Conservation (phyloP, 768 basidiomycete genomes). For the Termitomyces sp. region DNA sequence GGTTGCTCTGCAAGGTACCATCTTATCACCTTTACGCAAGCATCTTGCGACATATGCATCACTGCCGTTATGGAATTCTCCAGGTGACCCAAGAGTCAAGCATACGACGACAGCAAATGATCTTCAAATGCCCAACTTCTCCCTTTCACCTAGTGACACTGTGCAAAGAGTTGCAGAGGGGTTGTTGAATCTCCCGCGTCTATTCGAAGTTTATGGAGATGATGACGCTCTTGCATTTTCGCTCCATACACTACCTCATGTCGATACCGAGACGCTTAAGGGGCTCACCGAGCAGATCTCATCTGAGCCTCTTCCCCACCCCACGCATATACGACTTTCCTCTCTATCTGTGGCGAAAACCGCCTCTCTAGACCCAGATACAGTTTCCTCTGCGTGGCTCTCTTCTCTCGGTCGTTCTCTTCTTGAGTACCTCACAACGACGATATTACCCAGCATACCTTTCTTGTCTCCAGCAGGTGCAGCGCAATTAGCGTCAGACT, state of each 20-base stretch:
- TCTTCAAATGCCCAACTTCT: conserved; percentile 85
- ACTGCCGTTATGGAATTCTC: conserved; percentile 61
- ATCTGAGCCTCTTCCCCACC: conserved; percentile 26
- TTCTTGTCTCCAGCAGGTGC: conserved; percentile 64
- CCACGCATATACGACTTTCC: conserved; percentile 37
- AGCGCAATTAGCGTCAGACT: conserved; percentile 80
- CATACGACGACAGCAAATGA: conserved; percentile 45
- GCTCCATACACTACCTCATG: conserved; percentile 73
- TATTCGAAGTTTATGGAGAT: conserved; percentile 93
- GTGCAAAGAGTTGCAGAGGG: conserved; percentile 91
- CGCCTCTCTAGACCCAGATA: conserved; percentile 60
- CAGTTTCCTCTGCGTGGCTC: conserved; percentile 88
- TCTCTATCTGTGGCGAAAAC: conserved; percentile 35
- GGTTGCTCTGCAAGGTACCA: conserved; percentile 71
- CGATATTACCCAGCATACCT: conserved; percentile 69
- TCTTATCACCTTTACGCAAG: conserved; percentile 76
- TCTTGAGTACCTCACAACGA: conserved; percentile 65
- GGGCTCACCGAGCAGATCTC: conserved; percentile 37
- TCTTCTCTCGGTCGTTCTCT: conserved; percentile 84
- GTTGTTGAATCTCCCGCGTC: conserved; percentile 85
- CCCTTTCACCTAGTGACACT: conserved; percentile 84
- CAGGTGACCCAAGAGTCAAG: conserved; percentile 45
- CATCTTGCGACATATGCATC: conserved; percentile 72
- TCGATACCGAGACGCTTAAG: conserved; percentile 54
- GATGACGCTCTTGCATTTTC: conserved; percentile 91